Evolutionary conservation across 73 alveolate genomes (phyloP).

Genomic region (Durusdinium trenchii): DNA sequence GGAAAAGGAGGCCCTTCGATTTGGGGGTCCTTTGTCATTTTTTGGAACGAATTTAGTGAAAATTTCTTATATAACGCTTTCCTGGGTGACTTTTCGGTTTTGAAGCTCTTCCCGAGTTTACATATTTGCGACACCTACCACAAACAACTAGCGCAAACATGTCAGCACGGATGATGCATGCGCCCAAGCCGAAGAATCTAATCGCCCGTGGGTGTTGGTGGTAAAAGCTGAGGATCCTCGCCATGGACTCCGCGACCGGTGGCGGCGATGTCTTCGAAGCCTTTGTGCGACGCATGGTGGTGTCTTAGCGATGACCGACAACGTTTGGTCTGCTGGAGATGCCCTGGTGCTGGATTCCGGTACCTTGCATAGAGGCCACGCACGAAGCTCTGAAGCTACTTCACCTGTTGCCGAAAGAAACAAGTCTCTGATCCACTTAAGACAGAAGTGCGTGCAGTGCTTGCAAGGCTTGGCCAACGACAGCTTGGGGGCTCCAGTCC

Average conservation of each 20-base stretch:
- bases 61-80: too few relatives aligned
- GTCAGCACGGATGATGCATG: too few relatives aligned
- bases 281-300: slow-evolving; percentile 81
- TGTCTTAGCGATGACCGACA: background rate
- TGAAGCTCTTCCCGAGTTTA: background rate
- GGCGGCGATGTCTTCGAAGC: slow-evolving; percentile 66
- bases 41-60: too few relatives aligned
- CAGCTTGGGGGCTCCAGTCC: slow-evolving; percentile 89
- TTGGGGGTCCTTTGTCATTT: too few relatives aligned
- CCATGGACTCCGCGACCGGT: slow-evolving; percentile 13
- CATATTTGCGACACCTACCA: background rate
- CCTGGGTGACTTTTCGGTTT: background rate
- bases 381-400: background rate
- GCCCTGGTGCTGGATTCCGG: slow-evolving; percentile 83
- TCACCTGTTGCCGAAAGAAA: background rate
- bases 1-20: too few relatives aligned
- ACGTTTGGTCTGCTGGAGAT: slow-evolving; percentile 75
- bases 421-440: background rate
- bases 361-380: slow-evolving; percentile 57
- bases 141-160: too few relatives aligned
- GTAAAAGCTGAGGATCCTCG: background rate
- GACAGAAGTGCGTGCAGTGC: background rate
- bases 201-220: background rate
- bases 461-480: slow-evolving; percentile 66
- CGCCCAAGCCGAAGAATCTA: too few relatives aligned